Evolutionary conservation across 2,329 filamentous ascomycete genomes (phyloP).

Genomic region (Juglanconis sp.): DNA sequence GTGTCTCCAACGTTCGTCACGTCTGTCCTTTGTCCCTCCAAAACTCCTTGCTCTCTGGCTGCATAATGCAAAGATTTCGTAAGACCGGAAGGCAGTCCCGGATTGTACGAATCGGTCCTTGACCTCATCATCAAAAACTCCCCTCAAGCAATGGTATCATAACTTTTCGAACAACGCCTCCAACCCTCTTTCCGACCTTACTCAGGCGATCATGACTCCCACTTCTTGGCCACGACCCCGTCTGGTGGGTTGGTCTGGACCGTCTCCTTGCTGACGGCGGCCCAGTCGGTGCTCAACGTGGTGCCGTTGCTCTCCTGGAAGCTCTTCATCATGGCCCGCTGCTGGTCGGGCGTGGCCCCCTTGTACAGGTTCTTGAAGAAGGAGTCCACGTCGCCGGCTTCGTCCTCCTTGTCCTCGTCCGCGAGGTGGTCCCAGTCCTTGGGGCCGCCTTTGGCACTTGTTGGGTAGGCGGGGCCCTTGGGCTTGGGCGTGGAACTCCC

Average conservation of each 20-base stretch:
- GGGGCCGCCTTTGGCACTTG: constrained; percentile 76
- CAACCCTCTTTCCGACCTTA: too few relatives aligned
- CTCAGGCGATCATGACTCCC: constrained; percentile 32
- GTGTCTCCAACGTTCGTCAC: too few relatives aligned
- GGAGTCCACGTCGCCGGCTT: constrained; percentile 64
- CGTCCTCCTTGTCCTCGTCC: constrained; percentile 51
- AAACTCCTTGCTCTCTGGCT: too few relatives aligned
- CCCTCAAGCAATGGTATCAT: too few relatives aligned
- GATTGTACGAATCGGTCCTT: too few relatives aligned
- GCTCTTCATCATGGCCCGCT: constrained; percentile 96
- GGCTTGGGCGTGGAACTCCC: constrained; percentile 3
- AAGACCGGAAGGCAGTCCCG: too few relatives aligned
- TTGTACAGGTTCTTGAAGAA: constrained; percentile 94
- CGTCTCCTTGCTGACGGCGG: constrained; percentile 67
- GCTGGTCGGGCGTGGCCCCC: constrained; percentile 71
- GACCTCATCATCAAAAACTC: too few relatives aligned
- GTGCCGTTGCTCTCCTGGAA: constrained; percentile 94
- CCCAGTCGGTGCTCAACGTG: constrained; percentile 87
- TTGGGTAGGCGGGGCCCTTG: constrained; percentile 66
- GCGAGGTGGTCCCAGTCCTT: constrained; percentile 90
- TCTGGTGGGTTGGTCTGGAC: constrained; percentile 74
- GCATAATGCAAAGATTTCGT: too few relatives aligned
- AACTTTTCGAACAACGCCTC: too few relatives aligned
- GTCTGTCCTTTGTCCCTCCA: too few relatives aligned
- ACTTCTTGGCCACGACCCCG: constrained; percentile 74